Evolutionary conservation across 2,329 filamentous ascomycete genomes (phyloP), one percentile per base, ranked within the genome.

Genomic region (Neofusicoccum parvum): DNA sequence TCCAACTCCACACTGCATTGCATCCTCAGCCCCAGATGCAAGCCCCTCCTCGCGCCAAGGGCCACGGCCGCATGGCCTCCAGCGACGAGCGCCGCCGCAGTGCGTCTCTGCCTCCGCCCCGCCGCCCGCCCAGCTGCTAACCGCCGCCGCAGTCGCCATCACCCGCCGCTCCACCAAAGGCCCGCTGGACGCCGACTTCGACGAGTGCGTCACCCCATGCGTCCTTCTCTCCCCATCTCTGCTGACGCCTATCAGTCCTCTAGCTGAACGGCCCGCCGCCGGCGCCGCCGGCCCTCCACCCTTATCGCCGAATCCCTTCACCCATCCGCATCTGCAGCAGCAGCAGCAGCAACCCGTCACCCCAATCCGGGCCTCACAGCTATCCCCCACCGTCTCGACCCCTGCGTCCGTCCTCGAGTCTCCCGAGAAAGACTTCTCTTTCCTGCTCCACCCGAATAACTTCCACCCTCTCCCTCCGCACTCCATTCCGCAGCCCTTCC

Each of bases 381-480:
- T 64, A 6, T 68, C 69, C 45, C 68, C 39, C 46, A 65, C 67
- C 58, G 67, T 48, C 34, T 65, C 59, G 69, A 70, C 64, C 62
- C 72, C 71, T 68, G 68, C 64, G 10, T 67, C 70, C 67, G 45
- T 45, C 32, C 69, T 73, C 56, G 75, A 80, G 65, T 71, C 78
- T 11, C 75, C 82, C n/a, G 77, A 81, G 41, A 90, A 91, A 72
- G 90, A 96, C 80, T 91, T 97, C 70, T 87, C 89, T 17, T 94
- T 90, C 75, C 87, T 97, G 51, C 86, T 95, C 11, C 87, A 89
- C 20, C 89, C 92, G 3, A 87, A 92, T 69, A 90, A 94, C 65
- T 97, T 94, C 80, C 94, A 97, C 74, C 88, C 90, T 1, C 82
- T 97, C 27, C 88, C 90, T 0, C 74, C 85, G 85, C 15, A 83